A percentile compares a stretch with the other conserved stretches of the same genome.
phyloP scores from a whole-genome alignment of 2,329 filamentous ascomycete genomes.

The Clarireedia paspali region DNA sequence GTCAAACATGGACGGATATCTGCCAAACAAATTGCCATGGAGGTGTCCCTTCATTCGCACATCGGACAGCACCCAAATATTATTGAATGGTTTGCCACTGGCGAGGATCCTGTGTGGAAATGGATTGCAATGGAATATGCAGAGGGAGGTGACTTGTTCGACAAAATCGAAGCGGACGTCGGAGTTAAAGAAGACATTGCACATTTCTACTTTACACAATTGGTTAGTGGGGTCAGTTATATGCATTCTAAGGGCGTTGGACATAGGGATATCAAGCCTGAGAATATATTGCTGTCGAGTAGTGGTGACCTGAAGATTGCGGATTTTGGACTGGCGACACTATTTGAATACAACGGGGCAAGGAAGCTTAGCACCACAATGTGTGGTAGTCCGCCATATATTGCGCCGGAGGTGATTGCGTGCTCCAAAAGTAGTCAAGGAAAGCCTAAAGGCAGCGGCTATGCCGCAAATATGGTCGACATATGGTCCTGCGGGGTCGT shows the following conservation, averaged over 20 bases:
- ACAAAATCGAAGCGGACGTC: constrained; percentile 98
- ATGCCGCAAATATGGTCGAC: constrained; percentile 74
- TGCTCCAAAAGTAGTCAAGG: constrained; percentile 38
- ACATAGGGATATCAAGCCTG: constrained; percentile 86
- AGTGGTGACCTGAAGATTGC: constrained; percentile 87
- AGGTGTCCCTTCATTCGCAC: constrained; percentile 82
- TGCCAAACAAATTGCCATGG: constrained; percentile 82
- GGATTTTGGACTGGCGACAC: constrained; percentile 90
- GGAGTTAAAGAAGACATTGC: constrained; percentile 92
- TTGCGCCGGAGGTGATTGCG: constrained; percentile 80
- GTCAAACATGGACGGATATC: constrained; percentile 81
- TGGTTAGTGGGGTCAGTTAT: constrained; percentile 83
- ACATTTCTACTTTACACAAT: constrained; percentile 91
- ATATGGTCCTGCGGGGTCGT: constrained; percentile 98
- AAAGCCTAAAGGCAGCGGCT: constrained; percentile 50
- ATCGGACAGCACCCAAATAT: constrained; percentile 88
- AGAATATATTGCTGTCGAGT: constrained; percentile 85
- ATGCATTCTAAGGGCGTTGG: constrained; percentile 95
- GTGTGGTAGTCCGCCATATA: constrained; percentile 94
- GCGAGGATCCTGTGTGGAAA: constrained; percentile 78
- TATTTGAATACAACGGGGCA: constrained; percentile 84
- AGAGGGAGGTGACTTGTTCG: constrained; percentile 91
- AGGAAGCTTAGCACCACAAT: constrained; percentile 79
- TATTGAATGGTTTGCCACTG: constrained; percentile 84
- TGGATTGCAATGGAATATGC: constrained; percentile 99